Evolutionary conservation across 306 rosid genomes (phyloP).

Genomic region (Nissolia schottii): DNA sequence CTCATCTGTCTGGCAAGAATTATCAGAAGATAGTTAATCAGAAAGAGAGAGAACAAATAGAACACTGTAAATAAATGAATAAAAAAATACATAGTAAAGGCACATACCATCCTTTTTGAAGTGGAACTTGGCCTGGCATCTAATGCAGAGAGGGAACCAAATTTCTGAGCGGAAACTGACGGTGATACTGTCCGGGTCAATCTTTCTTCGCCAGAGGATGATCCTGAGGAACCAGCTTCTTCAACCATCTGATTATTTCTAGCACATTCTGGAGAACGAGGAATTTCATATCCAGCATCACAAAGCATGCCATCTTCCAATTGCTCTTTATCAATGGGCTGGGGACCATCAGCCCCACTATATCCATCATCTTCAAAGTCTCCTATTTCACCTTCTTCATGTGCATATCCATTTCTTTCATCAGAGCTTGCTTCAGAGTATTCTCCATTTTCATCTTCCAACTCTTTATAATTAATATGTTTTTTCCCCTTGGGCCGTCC

Average conservation of each 20-base stretch:
- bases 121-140: conserved; percentile 83
- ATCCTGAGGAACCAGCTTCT: conserved; percentile 78
- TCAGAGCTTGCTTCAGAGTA: conserved; percentile 89
- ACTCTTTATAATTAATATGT: conserved; percentile 68
- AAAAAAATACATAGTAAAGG: conserved; percentile 17
- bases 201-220: conserved; percentile 71
- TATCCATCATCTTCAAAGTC: conserved; percentile 89
- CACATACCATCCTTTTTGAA: conserved; percentile 73
- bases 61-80: neutral
- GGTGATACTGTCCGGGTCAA: conserved; percentile 63
- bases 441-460: conserved; percentile 84
- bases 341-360: conserved; percentile 67
- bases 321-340: conserved; percentile 56
- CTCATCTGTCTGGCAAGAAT: conserved; percentile 72
- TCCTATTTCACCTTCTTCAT: conserved; percentile 83
- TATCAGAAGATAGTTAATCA: conserved; percentile 25
- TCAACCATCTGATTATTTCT: conserved; percentile 54
- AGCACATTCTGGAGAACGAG: conserved; percentile 50
- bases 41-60: conserved; percentile 24
- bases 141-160: conserved; percentile 89
- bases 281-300: conserved; percentile 59
- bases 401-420: conserved; percentile 80
- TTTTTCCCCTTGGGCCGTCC: conserved; percentile 91
- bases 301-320: conserved; percentile 61
- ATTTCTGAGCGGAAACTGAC: conserved; percentile 84